Conservation (phyloP, 305 asterid genomes). For the Caryopteris hybrid region DNA sequence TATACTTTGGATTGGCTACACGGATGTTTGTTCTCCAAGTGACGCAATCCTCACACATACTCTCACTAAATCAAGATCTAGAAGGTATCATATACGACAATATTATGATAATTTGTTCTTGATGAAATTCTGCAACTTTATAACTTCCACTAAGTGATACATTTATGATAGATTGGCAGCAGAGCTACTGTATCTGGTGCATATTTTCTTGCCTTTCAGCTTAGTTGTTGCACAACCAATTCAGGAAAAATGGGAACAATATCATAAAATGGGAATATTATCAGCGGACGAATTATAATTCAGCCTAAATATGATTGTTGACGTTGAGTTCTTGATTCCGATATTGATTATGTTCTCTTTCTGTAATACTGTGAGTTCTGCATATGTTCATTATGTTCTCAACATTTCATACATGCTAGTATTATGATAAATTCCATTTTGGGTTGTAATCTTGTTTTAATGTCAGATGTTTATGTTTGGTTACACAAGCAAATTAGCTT, state of each 20-base stretch:
- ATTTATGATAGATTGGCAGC: neutral
- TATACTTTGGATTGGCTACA: neutral
- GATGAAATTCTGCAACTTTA: neutral
- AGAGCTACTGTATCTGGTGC: neutral
- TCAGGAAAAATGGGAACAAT: neutral
- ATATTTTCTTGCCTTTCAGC: neutral
- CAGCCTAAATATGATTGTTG: neutral
- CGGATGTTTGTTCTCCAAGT: neutral
- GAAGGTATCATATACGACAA: neutral
- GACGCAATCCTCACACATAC: neutral
- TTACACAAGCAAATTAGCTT: neutral
- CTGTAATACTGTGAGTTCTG: too few species aligned
- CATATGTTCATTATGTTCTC: neutral
- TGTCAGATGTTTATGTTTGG: neutral
- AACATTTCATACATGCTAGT: neutral
- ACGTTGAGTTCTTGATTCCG: neutral
- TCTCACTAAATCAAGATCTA: neutral
- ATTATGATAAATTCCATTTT: neutral
- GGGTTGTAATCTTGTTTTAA: neutral
- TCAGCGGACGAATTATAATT: neutral
- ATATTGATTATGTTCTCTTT: neutral
- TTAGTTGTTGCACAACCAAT: neutral
- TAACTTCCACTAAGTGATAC: neutral
- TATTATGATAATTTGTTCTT: neutral
- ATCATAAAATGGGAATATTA: too few species aligned